A percentile compares a stretch with the other conserved stretches of the same genome.
These are phyloP conservation scores for Xylaria grammica DNA, from an alignment of 495 filamentous ascomycete genomes.

Conservation along the genomic window DNA sequence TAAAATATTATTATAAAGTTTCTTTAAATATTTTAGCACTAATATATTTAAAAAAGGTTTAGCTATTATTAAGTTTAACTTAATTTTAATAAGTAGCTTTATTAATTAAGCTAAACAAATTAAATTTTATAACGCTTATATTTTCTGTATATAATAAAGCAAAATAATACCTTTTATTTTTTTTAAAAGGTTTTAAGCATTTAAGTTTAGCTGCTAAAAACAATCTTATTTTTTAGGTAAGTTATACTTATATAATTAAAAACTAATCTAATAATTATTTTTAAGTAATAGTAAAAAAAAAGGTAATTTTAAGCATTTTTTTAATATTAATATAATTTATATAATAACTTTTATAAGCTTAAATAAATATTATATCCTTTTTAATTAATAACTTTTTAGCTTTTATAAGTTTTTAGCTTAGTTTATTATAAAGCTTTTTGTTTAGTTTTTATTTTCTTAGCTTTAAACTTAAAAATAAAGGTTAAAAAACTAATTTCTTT, in stretches of 20 bases:
- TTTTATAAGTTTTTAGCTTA: too few species aligned
- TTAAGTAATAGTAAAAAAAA: constrained; percentile 3
- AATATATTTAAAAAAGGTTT: background rate
- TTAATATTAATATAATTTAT: constrained; percentile 1
- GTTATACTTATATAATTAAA: background rate
- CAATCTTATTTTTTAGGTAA: background rate
- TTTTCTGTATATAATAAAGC: background rate
- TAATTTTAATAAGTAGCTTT: too few species aligned
- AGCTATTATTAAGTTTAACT: too few species aligned
- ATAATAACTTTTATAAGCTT: background rate
- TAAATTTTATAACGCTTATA: background rate
- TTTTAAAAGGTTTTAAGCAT: background rate
- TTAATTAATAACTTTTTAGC: too few species aligned
- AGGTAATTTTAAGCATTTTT: background rate
- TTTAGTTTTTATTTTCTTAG: too few species aligned
- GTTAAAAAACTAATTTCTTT: too few species aligned
- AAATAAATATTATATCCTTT: background rate
- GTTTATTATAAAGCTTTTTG: too few species aligned
- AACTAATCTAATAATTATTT: background rate
- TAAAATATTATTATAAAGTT: background rate
- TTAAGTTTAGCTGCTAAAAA: background rate
- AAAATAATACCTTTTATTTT: background rate
- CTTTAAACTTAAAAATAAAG: too few species aligned
- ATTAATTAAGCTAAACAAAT: background rate
- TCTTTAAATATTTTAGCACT: background rate